These are phyloP conservation scores for Cyclotella atomus DNA, from an alignment of 108 stramenopile species.

Conservation along the genomic window DNA sequence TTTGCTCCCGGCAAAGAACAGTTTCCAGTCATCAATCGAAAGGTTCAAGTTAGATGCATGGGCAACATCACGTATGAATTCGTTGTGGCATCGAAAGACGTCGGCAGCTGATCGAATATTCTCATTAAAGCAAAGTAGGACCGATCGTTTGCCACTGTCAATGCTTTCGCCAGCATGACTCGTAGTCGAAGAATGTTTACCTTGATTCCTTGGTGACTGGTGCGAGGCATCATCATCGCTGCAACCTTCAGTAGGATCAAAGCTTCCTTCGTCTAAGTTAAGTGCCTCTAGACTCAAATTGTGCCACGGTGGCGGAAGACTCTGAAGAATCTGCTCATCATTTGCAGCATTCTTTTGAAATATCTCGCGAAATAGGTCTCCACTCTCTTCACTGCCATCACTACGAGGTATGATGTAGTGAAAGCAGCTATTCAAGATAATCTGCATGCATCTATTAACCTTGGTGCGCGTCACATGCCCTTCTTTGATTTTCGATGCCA, in stretches of 20 bases:
- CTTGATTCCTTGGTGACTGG: slow-evolving; percentile 19
- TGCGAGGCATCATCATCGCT: slow-evolving; percentile 59
- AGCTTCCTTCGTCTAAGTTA: slow-evolving; percentile 1
- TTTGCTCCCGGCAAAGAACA: slow-evolving; percentile 70
- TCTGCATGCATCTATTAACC: slow-evolving; percentile 92
- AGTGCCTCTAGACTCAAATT: slow-evolving; percentile 52
- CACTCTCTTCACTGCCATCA: slow-evolving; percentile 87
- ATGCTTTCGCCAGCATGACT: slow-evolving; percentile 37
- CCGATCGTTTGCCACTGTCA: slow-evolving; percentile 73
- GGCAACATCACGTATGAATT: slow-evolving; percentile 88
- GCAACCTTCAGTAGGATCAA: not conserved
- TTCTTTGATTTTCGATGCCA: slow-evolving; percentile 74
- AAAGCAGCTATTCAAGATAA: slow-evolving; percentile 90
- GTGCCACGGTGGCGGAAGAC: slow-evolving; percentile 77
- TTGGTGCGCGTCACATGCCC: slow-evolving; percentile 86
- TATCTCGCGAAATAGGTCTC: slow-evolving; percentile 58
- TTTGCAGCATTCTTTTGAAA: slow-evolving; percentile 60
- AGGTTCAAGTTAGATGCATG: slow-evolving; percentile 75
- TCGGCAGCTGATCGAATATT: slow-evolving; percentile 86
- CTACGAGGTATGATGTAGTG: slow-evolving; percentile 89
- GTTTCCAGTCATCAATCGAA: slow-evolving; percentile 79
- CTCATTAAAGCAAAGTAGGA: slow-evolving; percentile 90
- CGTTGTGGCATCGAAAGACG: slow-evolving; percentile 89
- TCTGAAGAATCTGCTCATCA: slow-evolving; percentile 62
- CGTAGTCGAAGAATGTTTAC: slow-evolving; percentile 29